Evolutionary conservation across 768 basidiomycete species (phyloP).

Genomic region (Podaxis carcinomalis): DNA sequence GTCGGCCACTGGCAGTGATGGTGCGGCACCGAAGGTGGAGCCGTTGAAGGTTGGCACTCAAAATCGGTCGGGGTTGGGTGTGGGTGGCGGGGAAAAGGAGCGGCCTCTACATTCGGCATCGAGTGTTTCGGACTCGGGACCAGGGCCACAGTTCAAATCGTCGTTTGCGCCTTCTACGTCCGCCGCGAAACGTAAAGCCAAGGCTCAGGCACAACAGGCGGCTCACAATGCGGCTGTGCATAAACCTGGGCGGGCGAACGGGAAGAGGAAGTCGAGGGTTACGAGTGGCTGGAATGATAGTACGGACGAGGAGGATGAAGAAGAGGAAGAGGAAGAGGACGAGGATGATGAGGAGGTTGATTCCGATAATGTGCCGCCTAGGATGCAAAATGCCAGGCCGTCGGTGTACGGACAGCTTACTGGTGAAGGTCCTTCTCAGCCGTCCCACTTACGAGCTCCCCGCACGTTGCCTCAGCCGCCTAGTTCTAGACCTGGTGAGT

Average conservation of each 20-base stretch:
- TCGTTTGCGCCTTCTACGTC: slow-evolving; percentile 86
- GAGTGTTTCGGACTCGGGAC: background rate
- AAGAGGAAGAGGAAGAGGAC: slow-evolving; percentile 84
- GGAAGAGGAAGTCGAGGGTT: slow-evolving; percentile 56
- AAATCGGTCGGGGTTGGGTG: background rate
- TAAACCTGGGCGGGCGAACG: slow-evolving; percentile 64
- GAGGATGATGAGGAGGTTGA: slow-evolving; percentile 70
- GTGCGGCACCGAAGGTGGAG: slow-evolving; percentile 20
- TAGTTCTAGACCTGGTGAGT: slow-evolving; percentile 41
- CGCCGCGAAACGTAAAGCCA: slow-evolving; percentile 82
- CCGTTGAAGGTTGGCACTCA: slow-evolving; percentile 28
- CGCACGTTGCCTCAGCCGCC: slow-evolving; percentile 68
- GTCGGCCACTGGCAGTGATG: slow-evolving; percentile 12
- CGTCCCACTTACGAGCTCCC: slow-evolving; percentile 50
- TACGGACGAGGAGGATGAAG: slow-evolving; percentile 80
- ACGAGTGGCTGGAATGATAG: slow-evolving; percentile 65
- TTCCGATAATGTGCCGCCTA: slow-evolving; percentile 42
- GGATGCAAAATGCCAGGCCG: slow-evolving; percentile 12
- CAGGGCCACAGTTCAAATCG: slow-evolving; percentile 53
- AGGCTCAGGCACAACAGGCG: slow-evolving; percentile 77
- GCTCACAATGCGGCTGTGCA: slow-evolving; percentile 76
- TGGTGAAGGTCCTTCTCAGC: slow-evolving; percentile 22
- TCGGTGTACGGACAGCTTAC: slow-evolving; percentile 21
- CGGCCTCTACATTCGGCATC: slow-evolving; percentile 2
- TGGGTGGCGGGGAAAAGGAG: slow-evolving; percentile 19